Base-by-base conservation (phyloP, 2,329 filamentous ascomycete genomes). In the Teratosphaeria zuluensis region DNA sequence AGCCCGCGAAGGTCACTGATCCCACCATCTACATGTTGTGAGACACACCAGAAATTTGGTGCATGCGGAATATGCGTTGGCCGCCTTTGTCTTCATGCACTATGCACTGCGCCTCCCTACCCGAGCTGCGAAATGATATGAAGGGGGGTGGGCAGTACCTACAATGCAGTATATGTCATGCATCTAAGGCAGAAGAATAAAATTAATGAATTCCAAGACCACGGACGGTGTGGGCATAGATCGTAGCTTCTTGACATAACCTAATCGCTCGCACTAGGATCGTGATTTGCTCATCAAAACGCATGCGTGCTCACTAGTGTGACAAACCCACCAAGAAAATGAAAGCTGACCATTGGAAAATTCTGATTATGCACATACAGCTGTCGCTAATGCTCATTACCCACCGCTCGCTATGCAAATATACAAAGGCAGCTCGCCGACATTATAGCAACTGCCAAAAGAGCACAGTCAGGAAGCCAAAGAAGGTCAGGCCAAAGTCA, bases 391-490 rank as follows among this genome's bases (percentile, higher is more conserved):
- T 19, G n/a, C 42, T n/a, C 16, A 19, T 8, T 8, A 19, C 9
- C 42, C 42, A 16, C 9, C 42, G 42, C 42, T 21, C 42, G 42
- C 42, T 24, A 48, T 48, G 42, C 42, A 48, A 8, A 19, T 9
- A 48, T 21, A 19, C 19, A 16, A 19, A 48, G 19, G 19, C 42
- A n/a, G 16, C 42, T 19, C 4, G 42, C 1, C 19, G 8, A 21
- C 9, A n/a, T 21, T 48, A 53, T 14, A 67, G 48, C n/a, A 65
- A 32, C 28, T 63, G 58, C 64, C 65, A 70, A 31, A 66, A 61
- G 54, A 66, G 28, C 55, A 61, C 55, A 24, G 63, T 59, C 53
- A 65, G 54, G 42, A 64, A 60, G 2, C 61, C 60, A 24, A 63
- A 59, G 54, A 68, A 64, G 3, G 61, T 63, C 62, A 65, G 42